Evolutionary conservation across 2,329 filamentous ascomycete genomes (phyloP).

Genomic region (Trichoderma sp.): DNA sequence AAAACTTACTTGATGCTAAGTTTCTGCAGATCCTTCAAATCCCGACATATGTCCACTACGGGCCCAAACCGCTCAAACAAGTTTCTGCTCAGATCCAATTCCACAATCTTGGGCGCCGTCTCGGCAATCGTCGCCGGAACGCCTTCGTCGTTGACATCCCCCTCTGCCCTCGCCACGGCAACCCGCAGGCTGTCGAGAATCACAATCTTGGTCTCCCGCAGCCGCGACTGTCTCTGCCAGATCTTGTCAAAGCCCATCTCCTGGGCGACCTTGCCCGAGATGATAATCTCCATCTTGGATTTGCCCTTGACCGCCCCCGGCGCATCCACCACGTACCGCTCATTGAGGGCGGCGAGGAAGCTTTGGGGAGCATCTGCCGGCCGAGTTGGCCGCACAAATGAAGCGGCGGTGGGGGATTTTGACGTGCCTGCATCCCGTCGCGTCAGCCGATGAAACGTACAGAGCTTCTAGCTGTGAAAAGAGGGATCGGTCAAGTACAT

Average conservation of each 20-base stretch:
- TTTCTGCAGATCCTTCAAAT: constrained; percentile 62
- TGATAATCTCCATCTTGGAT: constrained; percentile 52
- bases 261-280: constrained; percentile 80
- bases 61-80: constrained; percentile 66
- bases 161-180: constrained; percentile 33
- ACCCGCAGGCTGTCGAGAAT: constrained; percentile 77
- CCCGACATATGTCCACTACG: constrained; percentile 66
- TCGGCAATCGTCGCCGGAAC: constrained; percentile 41
- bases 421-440: constrained; percentile 47
- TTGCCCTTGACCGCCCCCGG: constrained; percentile 36
- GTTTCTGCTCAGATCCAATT: constrained; percentile 84
- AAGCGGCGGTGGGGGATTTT: constrained; percentile 68
- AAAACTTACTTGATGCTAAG: constrained; percentile 79
- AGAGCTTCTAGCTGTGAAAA: background rate
- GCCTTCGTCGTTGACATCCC: constrained; percentile 28
- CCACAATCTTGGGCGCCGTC: constrained; percentile 64
- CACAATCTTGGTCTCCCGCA: constrained; percentile 75
- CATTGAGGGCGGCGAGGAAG: constrained; percentile 74
- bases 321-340: constrained; percentile 74
- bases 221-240: constrained; percentile 69
- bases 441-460: background rate
- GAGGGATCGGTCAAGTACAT: constrained; percentile 50
- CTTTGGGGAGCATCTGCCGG: constrained; percentile 63
- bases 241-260: constrained; percentile 97
- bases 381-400: constrained; percentile 79